A percentile compares a stretch with the other conserved stretches of the same genome.
phyloP scores from a whole-genome alignment of 2,329 filamentous ascomycete species.

The Parastagonospora avenae region DNA sequence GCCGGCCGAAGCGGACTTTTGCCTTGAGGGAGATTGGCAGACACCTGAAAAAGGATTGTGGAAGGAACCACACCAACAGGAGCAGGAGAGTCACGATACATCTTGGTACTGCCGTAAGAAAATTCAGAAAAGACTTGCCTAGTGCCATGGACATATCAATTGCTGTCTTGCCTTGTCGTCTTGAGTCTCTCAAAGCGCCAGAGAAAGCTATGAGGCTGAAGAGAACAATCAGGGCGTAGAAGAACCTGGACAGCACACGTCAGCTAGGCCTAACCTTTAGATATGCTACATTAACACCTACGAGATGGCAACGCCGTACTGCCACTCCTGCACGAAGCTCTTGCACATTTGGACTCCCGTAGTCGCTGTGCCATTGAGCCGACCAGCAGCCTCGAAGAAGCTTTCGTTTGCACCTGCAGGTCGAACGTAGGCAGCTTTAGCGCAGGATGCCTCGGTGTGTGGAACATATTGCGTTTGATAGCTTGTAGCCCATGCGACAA shows the following conservation, averaged over 20 bases:
- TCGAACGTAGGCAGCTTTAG: neutral
- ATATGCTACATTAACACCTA: conserved; percentile 5
- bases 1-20: conserved; percentile 19
- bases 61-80: conserved; percentile 8
- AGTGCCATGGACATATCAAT: neutral
- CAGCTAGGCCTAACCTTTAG: too few species aligned
- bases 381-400: conserved; percentile 32
- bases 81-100: conserved; percentile 1
- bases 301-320: conserved; percentile 24
- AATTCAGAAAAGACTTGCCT: neutral
- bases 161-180: conserved; percentile 1
- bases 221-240: conserved; percentile 18
- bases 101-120: conserved; percentile 2
- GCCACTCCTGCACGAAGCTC: conserved; percentile 27
- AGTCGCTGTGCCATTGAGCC: conserved; percentile 25
- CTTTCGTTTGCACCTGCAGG: conserved; percentile 29
- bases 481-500: conserved; percentile 5
- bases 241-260: conserved; percentile 1
- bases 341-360: conserved; percentile 26
- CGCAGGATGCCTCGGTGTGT: conserved; percentile 4
- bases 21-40: conserved; percentile 22
- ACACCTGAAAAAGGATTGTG: conserved; percentile 20
- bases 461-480: conserved; percentile 15
- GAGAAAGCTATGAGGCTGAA: conserved; percentile 13
- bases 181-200: neutral